Conservation (phyloP, 2,329 filamentous ascomycete species). For the Aspergillus texensis region DNA sequence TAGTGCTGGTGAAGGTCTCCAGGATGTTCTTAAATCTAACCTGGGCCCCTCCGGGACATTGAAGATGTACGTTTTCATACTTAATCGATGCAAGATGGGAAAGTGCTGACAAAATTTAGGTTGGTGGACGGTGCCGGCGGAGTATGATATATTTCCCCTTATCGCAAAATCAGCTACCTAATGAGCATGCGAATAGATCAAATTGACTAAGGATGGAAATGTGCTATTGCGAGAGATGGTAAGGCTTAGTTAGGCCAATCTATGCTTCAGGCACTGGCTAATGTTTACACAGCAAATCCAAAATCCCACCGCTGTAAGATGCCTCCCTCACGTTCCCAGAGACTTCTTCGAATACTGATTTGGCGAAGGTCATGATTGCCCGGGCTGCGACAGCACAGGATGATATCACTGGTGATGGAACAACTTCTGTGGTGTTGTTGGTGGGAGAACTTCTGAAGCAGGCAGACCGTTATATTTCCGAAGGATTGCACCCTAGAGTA, state of each 20-base stretch:
- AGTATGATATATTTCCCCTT: conserved; percentile 43
- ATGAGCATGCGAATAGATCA: conserved; percentile 66
- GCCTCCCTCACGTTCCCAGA: conserved; percentile 11
- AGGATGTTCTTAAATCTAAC: conserved; percentile 96
- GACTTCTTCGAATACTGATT: conserved; percentile 24
- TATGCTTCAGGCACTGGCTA: conserved; percentile 27
- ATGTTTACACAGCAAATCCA: conserved; percentile 73
- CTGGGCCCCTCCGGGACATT: conserved; percentile 90
- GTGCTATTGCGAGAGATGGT: conserved; percentile 73
- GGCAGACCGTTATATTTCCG: conserved; percentile 91
- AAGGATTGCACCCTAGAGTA: conserved; percentile 94
- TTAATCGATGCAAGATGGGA: conserved; percentile 3
- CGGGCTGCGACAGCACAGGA: conserved; percentile 93
- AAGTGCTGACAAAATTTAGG: conserved; percentile 45
- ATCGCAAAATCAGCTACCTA: conserved; percentile 15
- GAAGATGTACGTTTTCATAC: conserved; percentile 71
- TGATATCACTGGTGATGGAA: conserved; percentile 97
- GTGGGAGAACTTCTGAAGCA: conserved; percentile 98
- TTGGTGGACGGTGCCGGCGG: conserved; percentile 65
- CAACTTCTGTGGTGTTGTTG: conserved; percentile 91
- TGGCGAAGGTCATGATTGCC: conserved; percentile 64
- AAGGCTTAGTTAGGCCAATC: conserved; percentile 25
- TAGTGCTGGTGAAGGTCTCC: conserved; percentile 86
- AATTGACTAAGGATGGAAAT: conserved; percentile 98
- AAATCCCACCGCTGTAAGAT: conserved; percentile 86